phyloP scores from a whole-genome alignment of 2,329 filamentous ascomycete species.

The Zelopaecilomyces penicillatus region DNA sequence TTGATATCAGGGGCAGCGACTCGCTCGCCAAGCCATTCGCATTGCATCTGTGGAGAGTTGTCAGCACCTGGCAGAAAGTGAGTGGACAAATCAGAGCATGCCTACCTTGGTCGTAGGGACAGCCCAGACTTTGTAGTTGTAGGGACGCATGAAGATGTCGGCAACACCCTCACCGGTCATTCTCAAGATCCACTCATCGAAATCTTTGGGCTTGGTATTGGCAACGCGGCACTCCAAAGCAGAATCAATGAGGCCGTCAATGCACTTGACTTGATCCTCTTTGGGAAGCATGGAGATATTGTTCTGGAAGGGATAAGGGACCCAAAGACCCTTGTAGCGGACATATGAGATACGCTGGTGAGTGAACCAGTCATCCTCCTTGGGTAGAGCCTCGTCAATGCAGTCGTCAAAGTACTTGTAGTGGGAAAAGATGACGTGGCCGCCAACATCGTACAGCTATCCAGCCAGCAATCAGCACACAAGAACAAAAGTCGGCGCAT shows the following conservation, averaged over 20 bases:
- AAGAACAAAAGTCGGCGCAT: slow-evolving; percentile 1
- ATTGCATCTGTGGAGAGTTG: slow-evolving; percentile 74
- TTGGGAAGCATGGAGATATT: slow-evolving; percentile 98
- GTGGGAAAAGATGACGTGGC: slow-evolving; percentile 98
- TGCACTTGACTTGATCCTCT: slow-evolving; percentile 89
- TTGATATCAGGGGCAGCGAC: slow-evolving; percentile 96
- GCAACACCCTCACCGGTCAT: slow-evolving; percentile 85
- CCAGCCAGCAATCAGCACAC: slow-evolving; percentile 1
- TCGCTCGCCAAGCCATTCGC: slow-evolving; percentile 95
- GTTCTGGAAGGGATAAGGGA: slow-evolving; percentile 99
- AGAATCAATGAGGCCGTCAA: slow-evolving; percentile 94
- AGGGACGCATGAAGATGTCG: slow-evolving; percentile 96
- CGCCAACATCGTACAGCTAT: slow-evolving; percentile 95
- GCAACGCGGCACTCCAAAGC: slow-evolving; percentile 78
- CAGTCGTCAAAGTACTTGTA: slow-evolving; percentile 99
- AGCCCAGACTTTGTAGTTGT: slow-evolving; percentile 99
- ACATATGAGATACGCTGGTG: slow-evolving; percentile 99
- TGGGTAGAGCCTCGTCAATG: slow-evolving; percentile 91
- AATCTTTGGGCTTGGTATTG: slow-evolving; percentile 88
- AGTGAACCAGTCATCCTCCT: slow-evolving; percentile 89
- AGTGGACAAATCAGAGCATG: neutral
- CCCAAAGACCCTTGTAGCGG: slow-evolving; percentile 92
- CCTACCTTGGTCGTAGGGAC: slow-evolving; percentile 91
- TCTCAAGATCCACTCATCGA: slow-evolving; percentile 96
- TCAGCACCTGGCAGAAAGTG: neutral